Evolutionary conservation across 768 basidiomycete species (phyloP), one percentile per base, ranked within the genome.

Genomic region (Suillus clintonianus): DNA sequence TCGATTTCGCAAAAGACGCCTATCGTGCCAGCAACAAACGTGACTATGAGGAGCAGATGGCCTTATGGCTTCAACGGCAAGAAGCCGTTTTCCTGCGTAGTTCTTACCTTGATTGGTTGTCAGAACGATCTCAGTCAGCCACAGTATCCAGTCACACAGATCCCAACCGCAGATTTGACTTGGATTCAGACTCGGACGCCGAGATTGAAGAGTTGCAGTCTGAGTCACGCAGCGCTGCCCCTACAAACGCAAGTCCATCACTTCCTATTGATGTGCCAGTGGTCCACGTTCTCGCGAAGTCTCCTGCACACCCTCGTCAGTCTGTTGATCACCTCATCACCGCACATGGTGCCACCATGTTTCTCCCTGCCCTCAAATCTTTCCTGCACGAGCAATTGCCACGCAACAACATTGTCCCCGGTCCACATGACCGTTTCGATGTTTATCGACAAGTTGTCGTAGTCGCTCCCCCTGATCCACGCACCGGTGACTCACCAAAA

Each of bases 291-390:
- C 39, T 64, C 3, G 59, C 65, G 5, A 64, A 66, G 34, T 4
- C 17, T 42, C 55, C 63, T 37, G 13, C 63, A 11, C 48, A 45
- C 30, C 65, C 61, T 24, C 14, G 4, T 3, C 24, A 37, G 22
- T 34, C 48, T 14, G 30, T 66, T 13, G 9, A 37, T 17, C 27
- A 7, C 30, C 41, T 64, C 8, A 19, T 55, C 34, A 60, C 37
- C 1, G 19, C 17, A 15, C 53, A 66, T 53, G 53, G 65, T 1
- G 63, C 65, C 6, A 27, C 47, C 7, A 47, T 61, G 39, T 64
- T 66, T 47, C 15, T 65, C n/a, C 48, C 64, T 0, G 61, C 60
- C 15, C 61, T 65, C 34, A 39, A 30, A n/a, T 19, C 10, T 15
- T 63, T 59, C 41, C 22, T 63, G 13, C 24, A 14, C 4, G n/a